These are phyloP conservation scores for Debaryomycetaceae sp. DNA, from an alignment of 1,139 yeast genomes.

Conservation along the genomic window DNA sequence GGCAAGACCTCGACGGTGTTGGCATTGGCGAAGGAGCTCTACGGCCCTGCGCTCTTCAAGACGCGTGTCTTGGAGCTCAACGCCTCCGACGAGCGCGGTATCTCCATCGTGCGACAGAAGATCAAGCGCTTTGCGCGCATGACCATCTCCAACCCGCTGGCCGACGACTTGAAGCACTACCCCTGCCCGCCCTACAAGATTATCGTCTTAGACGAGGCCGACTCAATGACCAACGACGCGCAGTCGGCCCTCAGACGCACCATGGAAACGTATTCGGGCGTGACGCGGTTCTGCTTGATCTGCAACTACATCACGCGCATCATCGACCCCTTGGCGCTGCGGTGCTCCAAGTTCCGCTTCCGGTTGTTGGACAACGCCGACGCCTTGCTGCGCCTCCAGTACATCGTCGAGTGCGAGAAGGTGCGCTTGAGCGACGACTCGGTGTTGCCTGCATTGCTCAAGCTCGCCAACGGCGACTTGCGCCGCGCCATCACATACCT, in stretches of 20 bases:
- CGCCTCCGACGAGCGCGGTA: conserved; percentile 97
- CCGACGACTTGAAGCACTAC: conserved; percentile 61
- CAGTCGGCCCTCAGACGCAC: conserved; percentile 93
- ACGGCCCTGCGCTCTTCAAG: conserved; percentile 65
- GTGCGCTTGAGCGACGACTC: conserved; percentile 38
- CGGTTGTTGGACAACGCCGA: conserved; percentile 67
- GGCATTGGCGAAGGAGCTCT: conserved; percentile 81
- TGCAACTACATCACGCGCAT: conserved; percentile 96
- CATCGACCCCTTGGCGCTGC: conserved; percentile 91
- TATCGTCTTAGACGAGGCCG: conserved; percentile 89
- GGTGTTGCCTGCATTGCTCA: conserved; percentile 59
- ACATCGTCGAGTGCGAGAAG: conserved; percentile 54
- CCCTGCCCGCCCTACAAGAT: conserved; percentile 96
- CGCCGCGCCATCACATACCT: conserved; percentile 88
- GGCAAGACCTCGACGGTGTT: conserved; percentile 92
- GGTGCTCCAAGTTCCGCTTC: conserved; percentile 94
- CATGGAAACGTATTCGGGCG: conserved; percentile 90
- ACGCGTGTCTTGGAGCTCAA: conserved; percentile 84
- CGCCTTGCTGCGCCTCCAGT: conserved; percentile 63
- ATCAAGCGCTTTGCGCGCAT: conserved; percentile 89
- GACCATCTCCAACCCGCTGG: conserved; percentile 75
- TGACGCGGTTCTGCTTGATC: conserved; percentile 87
- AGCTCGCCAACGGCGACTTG: conserved; percentile 80
- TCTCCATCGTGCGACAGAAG: conserved; percentile 87
- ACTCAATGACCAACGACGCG: conserved; percentile 98